Evolutionary conservation across 495 filamentous ascomycete genomes (phyloP).

Genomic region (Penicillium robsamsonii): DNA sequence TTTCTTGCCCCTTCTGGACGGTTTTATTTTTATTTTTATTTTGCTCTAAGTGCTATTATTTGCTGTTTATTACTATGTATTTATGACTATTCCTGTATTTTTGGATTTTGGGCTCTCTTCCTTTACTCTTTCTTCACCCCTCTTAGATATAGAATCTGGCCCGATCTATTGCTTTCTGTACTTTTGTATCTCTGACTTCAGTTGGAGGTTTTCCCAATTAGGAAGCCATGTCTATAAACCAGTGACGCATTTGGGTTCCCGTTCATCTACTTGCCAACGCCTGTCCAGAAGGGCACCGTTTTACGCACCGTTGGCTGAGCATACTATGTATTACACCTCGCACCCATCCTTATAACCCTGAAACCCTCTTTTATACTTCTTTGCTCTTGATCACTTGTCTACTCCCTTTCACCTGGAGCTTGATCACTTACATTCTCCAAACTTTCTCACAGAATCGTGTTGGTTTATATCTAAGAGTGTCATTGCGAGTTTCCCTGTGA

Average conservation of each 20-base stretch:
- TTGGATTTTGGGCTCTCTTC: not conserved
- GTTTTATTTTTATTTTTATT: slow-evolving; percentile 9
- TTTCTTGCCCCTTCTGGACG: slow-evolving; percentile 20
- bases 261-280: slow-evolving; percentile 3
- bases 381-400: not conserved
- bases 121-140: not conserved
- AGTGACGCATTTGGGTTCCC: slow-evolving; percentile 21
- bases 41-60: not conserved
- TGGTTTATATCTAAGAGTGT: not conserved
- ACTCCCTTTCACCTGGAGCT: not conserved
- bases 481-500: not conserved
- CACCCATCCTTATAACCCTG: slow-evolving; percentile 2
- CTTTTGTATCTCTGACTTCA: slow-evolving; percentile 2
- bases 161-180: slow-evolving; percentile 13
- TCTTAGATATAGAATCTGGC: slow-evolving; percentile 3
- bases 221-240: slow-evolving; percentile 18
- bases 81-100: slow-evolving; percentile 4
- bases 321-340: not conserved
- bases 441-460: not conserved
- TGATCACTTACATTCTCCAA: not conserved
- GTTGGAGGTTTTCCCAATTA: slow-evolving; percentile 14
- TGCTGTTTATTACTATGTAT: slow-evolving; percentile 6
- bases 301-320: not conserved
- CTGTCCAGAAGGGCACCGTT: not conserved
- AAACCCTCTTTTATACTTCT: not conserved